Conservation (phyloP, 2,329 filamentous ascomycete species). For the Leptosphaerulina australis region DNA sequence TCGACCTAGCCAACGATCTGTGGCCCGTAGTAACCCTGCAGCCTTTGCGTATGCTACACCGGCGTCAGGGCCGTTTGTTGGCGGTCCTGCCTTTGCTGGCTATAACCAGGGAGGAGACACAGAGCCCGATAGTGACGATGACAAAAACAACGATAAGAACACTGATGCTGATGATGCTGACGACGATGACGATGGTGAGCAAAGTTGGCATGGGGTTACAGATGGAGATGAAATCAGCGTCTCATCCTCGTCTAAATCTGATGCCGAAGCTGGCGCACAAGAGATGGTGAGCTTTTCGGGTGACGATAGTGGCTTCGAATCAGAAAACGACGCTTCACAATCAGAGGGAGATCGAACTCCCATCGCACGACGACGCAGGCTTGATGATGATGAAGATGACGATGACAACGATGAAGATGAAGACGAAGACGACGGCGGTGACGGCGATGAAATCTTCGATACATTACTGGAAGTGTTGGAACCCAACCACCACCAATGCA, state of each 20-base stretch:
- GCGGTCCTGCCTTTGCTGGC: constrained; percentile 31
- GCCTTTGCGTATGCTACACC: constrained; percentile 77
- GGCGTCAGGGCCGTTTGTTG: constrained; percentile 59
- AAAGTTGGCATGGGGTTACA: constrained; percentile 34
- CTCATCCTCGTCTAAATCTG: constrained; percentile 14
- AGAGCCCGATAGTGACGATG: constrained; percentile 44
- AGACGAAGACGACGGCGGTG: constrained; percentile 10
- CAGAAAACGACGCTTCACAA: constrained; percentile 35
- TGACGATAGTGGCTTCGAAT: constrained; percentile 44
- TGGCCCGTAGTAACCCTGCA: constrained; percentile 50
- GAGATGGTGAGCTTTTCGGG: constrained; percentile 41
- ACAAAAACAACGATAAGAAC: constrained; percentile 36
- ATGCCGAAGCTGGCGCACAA: constrained; percentile 32
- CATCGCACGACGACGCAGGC: constrained; percentile 2
- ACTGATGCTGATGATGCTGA: constrained; percentile 38
- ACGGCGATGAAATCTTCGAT: constrained; percentile 28
- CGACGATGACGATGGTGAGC: constrained; percentile 32
- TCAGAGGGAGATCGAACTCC: constrained; percentile 19
- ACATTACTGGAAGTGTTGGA: constrained; percentile 31
- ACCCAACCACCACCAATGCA: constrained; percentile 14
- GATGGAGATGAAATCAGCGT: constrained; percentile 28
- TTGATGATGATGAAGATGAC: constrained; percentile 22
- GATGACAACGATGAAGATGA: constrained; percentile 14
- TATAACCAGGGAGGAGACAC: constrained; percentile 43
- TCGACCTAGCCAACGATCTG: constrained; percentile 53